Percentiles rank a stretch among this genome's conserved stretches.
Conservation (phyloP, 2,329 filamentous ascomycete species). For the Lachnellula cervina region DNA sequence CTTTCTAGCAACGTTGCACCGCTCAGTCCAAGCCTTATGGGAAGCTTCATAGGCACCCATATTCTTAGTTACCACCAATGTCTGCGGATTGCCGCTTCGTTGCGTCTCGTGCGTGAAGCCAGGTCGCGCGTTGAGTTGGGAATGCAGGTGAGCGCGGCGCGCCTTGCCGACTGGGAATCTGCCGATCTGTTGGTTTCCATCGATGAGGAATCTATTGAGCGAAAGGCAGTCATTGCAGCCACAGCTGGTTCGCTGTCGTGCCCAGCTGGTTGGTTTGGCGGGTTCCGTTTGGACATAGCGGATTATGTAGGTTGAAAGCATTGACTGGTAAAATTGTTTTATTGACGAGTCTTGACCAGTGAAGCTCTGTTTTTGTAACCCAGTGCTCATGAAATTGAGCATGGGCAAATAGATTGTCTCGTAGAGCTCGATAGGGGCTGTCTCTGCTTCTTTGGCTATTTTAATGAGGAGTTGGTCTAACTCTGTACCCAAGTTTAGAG, state of each 20-base stretch:
- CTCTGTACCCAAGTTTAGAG: not conserved
- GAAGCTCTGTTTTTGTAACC: not conserved
- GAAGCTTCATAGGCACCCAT: not conserved
- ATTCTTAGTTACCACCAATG: slow-evolving; percentile 13
- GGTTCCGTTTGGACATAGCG: slow-evolving; percentile 3
- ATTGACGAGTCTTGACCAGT: not conserved
- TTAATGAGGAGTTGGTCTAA: slow-evolving; percentile 1
- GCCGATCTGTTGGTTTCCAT: not conserved
- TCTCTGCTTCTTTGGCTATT: not conserved
- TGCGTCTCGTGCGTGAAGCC: slow-evolving; percentile 3
- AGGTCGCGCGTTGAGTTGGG: not conserved
- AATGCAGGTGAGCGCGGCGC: slow-evolving; percentile 5
- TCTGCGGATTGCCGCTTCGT: slow-evolving; percentile 2
- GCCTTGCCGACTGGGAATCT: slow-evolving; percentile 1
- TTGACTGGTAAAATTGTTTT: not conserved
- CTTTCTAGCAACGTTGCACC: slow-evolving; percentile 1
- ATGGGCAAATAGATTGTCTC: slow-evolving; percentile 6
- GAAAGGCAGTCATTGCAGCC: slow-evolving; percentile 3
- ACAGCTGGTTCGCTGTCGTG: not conserved
- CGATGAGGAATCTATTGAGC: slow-evolving; percentile 8
- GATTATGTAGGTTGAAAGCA: slow-evolving; percentile 4
- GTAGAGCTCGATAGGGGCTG: not conserved
- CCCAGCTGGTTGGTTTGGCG: not conserved
- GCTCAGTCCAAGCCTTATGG: slow-evolving; percentile 1
- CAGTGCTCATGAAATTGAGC: slow-evolving; percentile 1